Conservation (phyloP, 140 eudicot genomes). For the Senecio squalidus region DNA sequence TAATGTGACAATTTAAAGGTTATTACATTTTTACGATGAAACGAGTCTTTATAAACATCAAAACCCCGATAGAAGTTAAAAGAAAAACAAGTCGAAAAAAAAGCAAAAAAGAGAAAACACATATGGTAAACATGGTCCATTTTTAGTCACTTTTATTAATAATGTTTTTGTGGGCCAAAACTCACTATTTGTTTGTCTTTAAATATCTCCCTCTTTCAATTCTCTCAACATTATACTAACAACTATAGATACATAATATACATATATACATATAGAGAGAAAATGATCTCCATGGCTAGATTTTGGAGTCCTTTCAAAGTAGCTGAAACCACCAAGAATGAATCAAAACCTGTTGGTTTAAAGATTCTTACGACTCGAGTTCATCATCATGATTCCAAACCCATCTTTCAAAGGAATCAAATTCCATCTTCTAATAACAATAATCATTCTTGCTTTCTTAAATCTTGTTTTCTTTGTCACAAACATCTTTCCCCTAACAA, state of each 20-base stretch:
- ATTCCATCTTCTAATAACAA: background rate
- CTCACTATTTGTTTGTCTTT: background rate
- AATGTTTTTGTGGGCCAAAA: background rate
- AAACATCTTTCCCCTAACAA: constrained; percentile 42
- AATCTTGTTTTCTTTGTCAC: constrained; percentile 54
- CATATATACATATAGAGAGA: background rate
- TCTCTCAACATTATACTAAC: background rate
- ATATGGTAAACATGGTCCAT: background rate
- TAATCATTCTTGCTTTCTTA: constrained; percentile 25
- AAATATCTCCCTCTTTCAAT: background rate
- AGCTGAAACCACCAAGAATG: background rate
- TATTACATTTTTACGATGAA: too few species aligned
- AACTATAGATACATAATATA: too few species aligned
- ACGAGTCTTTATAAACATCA: background rate
- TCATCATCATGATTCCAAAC: constrained; percentile 18
- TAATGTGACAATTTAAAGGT: too few species aligned
- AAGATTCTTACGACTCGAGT: constrained; percentile 27
- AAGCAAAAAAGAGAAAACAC: background rate
- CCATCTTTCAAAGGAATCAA: constrained; percentile 28
- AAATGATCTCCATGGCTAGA: background rate
- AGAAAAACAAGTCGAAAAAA: background rate
- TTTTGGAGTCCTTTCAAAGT: background rate
- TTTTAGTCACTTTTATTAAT: too few species aligned
- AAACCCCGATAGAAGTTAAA: background rate
- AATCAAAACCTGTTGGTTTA: constrained; percentile 28